Percentiles rank a stretch among this genome's conserved stretches.
Evolutionary conservation across 768 basidiomycete genomes (phyloP).

Genomic region (Lactarius indigo): DNA sequence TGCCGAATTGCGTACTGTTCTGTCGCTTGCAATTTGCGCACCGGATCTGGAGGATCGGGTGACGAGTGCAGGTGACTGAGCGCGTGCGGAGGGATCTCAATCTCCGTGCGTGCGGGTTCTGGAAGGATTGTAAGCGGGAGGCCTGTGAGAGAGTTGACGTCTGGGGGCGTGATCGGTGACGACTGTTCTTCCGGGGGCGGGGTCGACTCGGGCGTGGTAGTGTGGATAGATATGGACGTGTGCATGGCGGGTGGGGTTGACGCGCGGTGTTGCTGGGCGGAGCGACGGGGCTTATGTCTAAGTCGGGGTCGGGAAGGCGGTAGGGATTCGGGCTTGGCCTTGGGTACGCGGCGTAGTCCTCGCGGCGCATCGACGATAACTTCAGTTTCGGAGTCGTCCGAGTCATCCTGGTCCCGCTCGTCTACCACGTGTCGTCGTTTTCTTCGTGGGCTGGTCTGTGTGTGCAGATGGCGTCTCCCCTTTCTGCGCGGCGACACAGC

Average conservation of each 20-base stretch:
- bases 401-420: background rate
- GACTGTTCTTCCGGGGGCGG: background rate
- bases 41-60: background rate
- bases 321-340: too few species aligned
- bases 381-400: background rate
- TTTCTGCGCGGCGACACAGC: background rate
- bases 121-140: conserved; percentile 14
- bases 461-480: background rate
- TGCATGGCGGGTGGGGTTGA: background rate
- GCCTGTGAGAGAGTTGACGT: background rate
- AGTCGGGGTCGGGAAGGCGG: too few species aligned
- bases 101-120: background rate
- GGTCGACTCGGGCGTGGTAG: background rate
- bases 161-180: background rate
- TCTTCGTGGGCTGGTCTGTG: background rate
- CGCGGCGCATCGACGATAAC: background rate
- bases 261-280: background rate
- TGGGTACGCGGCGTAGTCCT: too few species aligned
- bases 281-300: too few species aligned
- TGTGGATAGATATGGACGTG: background rate
- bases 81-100: conserved; percentile 8
- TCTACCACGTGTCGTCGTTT: conserved; percentile 7
- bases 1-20: background rate
- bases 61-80: conserved; percentile 1
- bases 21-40: background rate